phyloP scores from a whole-genome alignment of 345 rosid species.

The Hibiscus syriacus region DNA sequence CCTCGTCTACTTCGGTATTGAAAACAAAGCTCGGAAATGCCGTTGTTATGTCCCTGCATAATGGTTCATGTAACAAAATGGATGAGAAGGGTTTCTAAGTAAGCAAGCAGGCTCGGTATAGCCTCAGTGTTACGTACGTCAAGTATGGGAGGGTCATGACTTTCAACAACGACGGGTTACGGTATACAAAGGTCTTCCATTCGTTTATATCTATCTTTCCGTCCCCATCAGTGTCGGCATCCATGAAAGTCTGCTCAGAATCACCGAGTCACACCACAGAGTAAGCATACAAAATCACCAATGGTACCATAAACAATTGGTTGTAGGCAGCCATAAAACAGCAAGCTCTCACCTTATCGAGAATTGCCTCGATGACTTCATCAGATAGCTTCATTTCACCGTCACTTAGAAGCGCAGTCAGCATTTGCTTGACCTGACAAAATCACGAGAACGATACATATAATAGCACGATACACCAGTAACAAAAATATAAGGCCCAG shows the following conservation, averaged over 20 bases:
- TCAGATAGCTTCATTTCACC: constrained; percentile 95
- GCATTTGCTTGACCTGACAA: too few relatives aligned
- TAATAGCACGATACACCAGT: background rate
- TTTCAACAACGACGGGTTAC: constrained; percentile 79
- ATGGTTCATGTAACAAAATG: background rate
- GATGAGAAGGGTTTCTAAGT: background rate
- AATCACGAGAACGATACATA: constrained; percentile 20
- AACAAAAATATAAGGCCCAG: background rate
- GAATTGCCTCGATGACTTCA: constrained; percentile 90
- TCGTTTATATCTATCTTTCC: constrained; percentile 88
- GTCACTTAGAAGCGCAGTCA: constrained; percentile 95
- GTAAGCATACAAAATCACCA: background rate
- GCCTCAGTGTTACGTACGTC: constrained; percentile 36
- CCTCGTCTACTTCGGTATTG: constrained; percentile 85
- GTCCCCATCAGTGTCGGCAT: constrained; percentile 78
- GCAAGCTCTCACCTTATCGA: constrained; percentile 42
- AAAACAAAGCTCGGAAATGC: too few relatives aligned
- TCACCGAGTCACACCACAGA: background rate
- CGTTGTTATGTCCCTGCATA: constrained; percentile 89
- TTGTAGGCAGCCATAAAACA: too few relatives aligned
- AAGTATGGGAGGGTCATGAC: constrained; percentile 94
- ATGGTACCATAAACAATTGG: background rate
- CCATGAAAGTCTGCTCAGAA: constrained; percentile 67
- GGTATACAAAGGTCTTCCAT: constrained; percentile 76
- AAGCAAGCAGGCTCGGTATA: background rate